A percentile compares a stretch with the other conserved stretches of the same genome.
Conservation (phyloP, 1,284 basidiomycete species). For the Inonotus obliquus region DNA sequence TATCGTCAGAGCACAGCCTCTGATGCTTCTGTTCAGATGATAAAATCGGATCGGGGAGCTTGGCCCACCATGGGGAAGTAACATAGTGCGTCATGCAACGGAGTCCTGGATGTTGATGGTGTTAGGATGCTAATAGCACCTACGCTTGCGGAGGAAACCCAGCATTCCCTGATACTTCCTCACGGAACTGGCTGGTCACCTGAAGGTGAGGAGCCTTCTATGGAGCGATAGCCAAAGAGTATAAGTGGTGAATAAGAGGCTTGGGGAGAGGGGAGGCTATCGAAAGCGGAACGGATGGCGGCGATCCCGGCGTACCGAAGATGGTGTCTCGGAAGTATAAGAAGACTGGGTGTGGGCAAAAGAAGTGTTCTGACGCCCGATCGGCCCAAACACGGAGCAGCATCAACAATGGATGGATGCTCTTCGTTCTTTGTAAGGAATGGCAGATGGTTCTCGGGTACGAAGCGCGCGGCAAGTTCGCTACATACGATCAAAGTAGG, state of each 20-base stretch:
- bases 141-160: too few species aligned
- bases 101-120: neutral
- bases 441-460: neutral
- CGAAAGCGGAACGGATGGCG: neutral
- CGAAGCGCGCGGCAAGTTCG: too few species aligned
- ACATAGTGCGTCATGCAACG: neutral
- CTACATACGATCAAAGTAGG: neutral
- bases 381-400: neutral
- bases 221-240: too few species aligned
- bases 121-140: neutral
- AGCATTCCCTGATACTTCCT: too few species aligned
- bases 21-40: neutral
- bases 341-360: neutral
- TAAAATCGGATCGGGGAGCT: conserved; percentile 1
- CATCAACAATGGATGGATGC: neutral
- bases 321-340: neutral
- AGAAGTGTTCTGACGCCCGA: neutral
- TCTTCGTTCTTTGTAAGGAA: neutral
- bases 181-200: too few species aligned
- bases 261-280: neutral
- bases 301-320: conserved; percentile 2
- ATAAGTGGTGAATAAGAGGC: neutral
- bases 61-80: neutral
- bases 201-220: too few species aligned
- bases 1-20: neutral